Conservation (phyloP, 345 rosid species). For the Leavenworthia alabamica region DNA sequence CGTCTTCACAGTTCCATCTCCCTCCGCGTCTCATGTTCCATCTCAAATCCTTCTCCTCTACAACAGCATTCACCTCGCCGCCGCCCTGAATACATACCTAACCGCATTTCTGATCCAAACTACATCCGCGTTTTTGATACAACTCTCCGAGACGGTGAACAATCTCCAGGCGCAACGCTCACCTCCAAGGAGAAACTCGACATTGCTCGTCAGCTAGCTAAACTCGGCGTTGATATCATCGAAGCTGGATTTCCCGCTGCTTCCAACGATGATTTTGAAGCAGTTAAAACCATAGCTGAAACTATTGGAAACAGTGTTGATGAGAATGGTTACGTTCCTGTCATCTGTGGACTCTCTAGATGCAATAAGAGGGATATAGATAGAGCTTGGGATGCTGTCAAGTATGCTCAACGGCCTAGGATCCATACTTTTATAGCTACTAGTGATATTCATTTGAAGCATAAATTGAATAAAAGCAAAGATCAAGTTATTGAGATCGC, state of each 20-base stretch:
- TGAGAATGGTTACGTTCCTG: background rate
- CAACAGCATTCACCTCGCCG: background rate
- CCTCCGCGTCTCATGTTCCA: background rate
- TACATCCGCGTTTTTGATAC: conserved; percentile 70
- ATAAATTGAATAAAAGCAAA: background rate
- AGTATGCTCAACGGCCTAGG: background rate
- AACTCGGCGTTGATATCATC: background rate
- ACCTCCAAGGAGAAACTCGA: background rate
- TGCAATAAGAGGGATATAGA: conserved; percentile 6
- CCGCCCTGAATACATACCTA: background rate
- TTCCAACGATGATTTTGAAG: conserved; percentile 18
- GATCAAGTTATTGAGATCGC: background rate
- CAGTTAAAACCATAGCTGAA: background rate
- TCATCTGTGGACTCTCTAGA: background rate
- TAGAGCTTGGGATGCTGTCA: conserved; percentile 6
- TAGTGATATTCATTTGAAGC: background rate
- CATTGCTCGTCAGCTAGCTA: background rate
- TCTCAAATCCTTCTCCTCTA: background rate
- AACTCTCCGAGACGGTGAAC: conserved; percentile 91
- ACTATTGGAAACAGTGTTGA: background rate
- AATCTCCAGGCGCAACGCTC: conserved; percentile 42
- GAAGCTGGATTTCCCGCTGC: background rate
- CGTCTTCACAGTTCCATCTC: background rate
- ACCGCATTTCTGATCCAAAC: background rate
- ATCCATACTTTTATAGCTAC: conserved; percentile 1